Evolutionary conservation across 805 yeast species (phyloP), one percentile per base, ranked within the genome.

Genomic region (Maudiozyma pseudohumilis): DNA sequence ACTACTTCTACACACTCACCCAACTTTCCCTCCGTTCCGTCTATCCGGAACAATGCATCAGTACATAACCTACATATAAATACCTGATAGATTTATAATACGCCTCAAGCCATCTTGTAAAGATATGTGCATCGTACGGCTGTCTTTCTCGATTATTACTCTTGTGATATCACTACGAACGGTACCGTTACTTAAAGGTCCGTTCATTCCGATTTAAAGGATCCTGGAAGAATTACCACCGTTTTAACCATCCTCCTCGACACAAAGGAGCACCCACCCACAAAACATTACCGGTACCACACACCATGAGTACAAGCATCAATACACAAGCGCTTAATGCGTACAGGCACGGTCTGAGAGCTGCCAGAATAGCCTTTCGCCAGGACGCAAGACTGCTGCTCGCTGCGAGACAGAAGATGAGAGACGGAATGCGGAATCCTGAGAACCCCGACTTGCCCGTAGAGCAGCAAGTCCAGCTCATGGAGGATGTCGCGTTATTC

Each of bases 401-500:
- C 1, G 80, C 86, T 1, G 77, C 94, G 2, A 71, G 87, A 47
- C 47, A 52, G 1, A 68, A 77, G 51, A 72, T 83, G 52, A 72
- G 68, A 51, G 60, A 66, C 28, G 82, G 81, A 3, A 53, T 60
- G 60, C 23, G 40, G 2, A 41, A 49, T 26, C 56, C 58, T n/a
- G 70, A 78, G 34, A 74, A 71, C 38, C 70, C 75, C 26, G 58
- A 64, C 3, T 52, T 65, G 2, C 28, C 41, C 8, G 37, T 41
- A 3, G 70, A 67, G 5, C 69, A 74, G 40, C 68, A 77, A 40
- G 60, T 80, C 22, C 59, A 69, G 36, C 68, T 74, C 43, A 62
- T 87, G 41, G 71, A 77, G 37, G 88, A 79, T 13, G 80, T 89
- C n/a, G 75, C 88, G 1, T 55, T 58, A 29, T 80, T 87, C 45